Evolutionary conservation across 805 yeast species (phyloP).

Genomic region (Barnettozyma vustinii): DNA sequence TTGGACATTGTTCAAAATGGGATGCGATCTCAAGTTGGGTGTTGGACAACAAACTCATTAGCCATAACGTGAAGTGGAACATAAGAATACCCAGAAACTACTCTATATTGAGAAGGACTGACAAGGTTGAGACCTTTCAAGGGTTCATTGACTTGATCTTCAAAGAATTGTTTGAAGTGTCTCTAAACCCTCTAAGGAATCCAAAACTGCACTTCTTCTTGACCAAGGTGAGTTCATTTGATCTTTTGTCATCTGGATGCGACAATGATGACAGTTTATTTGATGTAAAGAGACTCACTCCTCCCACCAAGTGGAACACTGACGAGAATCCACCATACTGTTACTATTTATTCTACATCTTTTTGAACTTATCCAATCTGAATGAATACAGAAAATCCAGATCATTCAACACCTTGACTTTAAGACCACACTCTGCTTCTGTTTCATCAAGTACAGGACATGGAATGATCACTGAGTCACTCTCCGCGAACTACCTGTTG

Average conservation of each 20-base stretch:
- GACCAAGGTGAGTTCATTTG: conserved; percentile 30
- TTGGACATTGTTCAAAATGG: conserved; percentile 23
- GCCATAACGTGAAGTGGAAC: conserved; percentile 36
- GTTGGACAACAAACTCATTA: conserved; percentile 31
- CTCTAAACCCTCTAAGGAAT: conserved; percentile 21
- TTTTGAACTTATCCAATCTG: conserved; percentile 19
- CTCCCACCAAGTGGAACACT: conserved; percentile 29
- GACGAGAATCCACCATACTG: conserved; percentile 35
- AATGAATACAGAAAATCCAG: conserved; percentile 18
- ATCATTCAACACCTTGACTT: conserved; percentile 13
- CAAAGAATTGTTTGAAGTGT: conserved; percentile 28
- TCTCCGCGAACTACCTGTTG: conserved; percentile 21
- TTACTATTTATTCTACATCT: conserved; percentile 33
- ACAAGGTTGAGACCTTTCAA: conserved; percentile 25
- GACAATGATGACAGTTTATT: conserved; percentile 17
- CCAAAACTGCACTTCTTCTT: conserved; percentile 27
- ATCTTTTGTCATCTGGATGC: conserved; percentile 25
- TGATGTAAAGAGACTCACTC: conserved; percentile 15
- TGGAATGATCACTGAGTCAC: conserved; percentile 24
- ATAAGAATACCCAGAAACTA: conserved; percentile 31
- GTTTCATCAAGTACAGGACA: conserved; percentile 19
- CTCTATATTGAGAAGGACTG: conserved; percentile 18
- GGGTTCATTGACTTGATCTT: conserved; percentile 30
- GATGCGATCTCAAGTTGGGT: conserved; percentile 31
- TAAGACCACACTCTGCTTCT: conserved; percentile 24